These are phyloP conservation scores for Solanum virginianum DNA, from an alignment of 257 asterid genomes.

Conservation along the genomic window DNA sequence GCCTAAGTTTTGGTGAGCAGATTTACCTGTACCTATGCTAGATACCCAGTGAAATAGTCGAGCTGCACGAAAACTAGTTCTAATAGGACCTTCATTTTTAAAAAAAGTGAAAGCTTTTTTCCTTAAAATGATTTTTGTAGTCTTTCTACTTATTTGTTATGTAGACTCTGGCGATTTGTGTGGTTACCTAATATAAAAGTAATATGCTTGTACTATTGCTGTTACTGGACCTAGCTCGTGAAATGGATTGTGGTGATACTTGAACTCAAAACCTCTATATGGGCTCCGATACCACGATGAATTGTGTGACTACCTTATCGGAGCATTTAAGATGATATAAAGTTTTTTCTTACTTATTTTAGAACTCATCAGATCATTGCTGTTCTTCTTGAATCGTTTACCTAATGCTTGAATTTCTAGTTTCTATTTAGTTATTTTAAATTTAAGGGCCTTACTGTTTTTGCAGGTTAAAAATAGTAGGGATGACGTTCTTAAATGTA, in stretches of 20 bases:
- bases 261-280: not conserved
- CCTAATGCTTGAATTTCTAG: not conserved
- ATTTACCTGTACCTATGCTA: not conserved
- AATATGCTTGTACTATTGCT: not conserved
- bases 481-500: constrained; percentile 73
- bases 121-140: not conserved
- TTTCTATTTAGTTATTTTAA: not conserved
- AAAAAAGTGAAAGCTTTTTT: not conserved
- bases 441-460: constrained; percentile 4
- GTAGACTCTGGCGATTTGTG: not conserved
- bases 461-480: constrained; percentile 71
- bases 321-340: not conserved
- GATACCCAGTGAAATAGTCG: not conserved
- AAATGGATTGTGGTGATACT: not conserved
- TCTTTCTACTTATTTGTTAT: not conserved
- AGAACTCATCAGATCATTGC: not conserved
- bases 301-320: not conserved
- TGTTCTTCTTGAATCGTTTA: not conserved
- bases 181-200: not conserved
- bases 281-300: not conserved
- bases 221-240: not conserved
- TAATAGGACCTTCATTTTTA: not conserved
- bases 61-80: not conserved
- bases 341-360: not conserved
- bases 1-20: not conserved